Conservation (phyloP, 768 basidiomycete genomes). For the Leucosporidium yakuticum region DNA sequence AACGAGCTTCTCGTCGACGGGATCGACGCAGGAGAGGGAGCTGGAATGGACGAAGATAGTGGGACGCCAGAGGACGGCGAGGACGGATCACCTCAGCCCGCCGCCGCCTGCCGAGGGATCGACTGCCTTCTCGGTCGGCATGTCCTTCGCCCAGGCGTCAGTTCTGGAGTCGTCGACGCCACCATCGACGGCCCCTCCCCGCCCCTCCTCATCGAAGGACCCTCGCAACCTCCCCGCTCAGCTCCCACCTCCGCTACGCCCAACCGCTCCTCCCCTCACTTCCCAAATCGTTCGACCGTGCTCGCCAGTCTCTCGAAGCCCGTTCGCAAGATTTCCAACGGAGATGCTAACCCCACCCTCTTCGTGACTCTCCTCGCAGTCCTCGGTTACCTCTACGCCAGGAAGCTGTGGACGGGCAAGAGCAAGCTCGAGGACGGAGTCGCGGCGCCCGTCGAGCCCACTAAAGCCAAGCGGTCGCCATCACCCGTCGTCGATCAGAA, state of each 20-base stretch:
- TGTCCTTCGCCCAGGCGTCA: not conserved
- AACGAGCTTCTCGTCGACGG: constrained; percentile 37
- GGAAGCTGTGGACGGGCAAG: not conserved
- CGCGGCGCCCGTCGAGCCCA: not conserved
- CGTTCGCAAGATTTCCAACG: not conserved
- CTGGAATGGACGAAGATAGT: constrained; percentile 25
- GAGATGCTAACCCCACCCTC: not conserved
- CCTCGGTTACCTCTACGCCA: not conserved
- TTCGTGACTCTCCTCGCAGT: not conserved
- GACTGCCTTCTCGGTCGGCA: constrained; percentile 35
- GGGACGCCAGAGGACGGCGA: constrained; percentile 6
- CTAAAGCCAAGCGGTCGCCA: not conserved
- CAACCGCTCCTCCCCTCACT: constrained; percentile 2
- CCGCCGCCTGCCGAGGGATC: constrained; percentile 19
- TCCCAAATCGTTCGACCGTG: not conserved
- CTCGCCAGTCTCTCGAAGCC: constrained; percentile 1
- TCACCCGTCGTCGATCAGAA: not conserved
- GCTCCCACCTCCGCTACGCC: constrained; percentile 20
- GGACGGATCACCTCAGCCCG: too few species aligned
- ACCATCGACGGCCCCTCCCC: constrained; percentile 15
- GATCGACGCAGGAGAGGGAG: constrained; percentile 23
- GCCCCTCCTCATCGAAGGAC: constrained; percentile 19
- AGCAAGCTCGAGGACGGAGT: not conserved
- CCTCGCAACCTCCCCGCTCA: constrained; percentile 4
- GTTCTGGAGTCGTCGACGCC: not conserved